phyloP scores from a whole-genome alignment of 2,329 filamentous ascomycete species.

The Pseudopithomyces maydicus region DNA sequence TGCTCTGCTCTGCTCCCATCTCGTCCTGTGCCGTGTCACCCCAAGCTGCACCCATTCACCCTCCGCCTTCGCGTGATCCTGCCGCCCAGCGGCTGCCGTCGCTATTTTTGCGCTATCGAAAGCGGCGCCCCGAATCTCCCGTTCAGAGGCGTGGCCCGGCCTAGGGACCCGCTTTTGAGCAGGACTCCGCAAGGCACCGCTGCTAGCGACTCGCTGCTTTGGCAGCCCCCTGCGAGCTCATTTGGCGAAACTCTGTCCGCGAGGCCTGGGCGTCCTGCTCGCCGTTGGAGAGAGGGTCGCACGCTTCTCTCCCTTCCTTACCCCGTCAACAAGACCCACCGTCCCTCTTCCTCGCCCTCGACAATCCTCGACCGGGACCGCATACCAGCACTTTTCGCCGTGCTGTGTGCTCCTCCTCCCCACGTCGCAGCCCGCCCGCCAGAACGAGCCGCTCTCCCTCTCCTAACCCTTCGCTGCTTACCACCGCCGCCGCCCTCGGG shows the following conservation, averaged over 20 bases:
- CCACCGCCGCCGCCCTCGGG: conserved; percentile 22
- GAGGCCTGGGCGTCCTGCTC: conserved; percentile 24
- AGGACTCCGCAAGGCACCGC: conserved; percentile 21
- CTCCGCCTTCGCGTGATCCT: conserved; percentile 1
- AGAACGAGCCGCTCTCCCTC: conserved; percentile 9
- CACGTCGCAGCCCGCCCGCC: conserved; percentile 33
- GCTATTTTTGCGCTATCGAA: conserved; percentile 37
- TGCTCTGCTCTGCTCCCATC: background rate
- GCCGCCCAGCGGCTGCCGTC: conserved; percentile 1
- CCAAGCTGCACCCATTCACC: background rate
- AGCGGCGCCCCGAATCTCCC: conserved; percentile 17
- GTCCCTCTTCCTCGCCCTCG: conserved; percentile 29
- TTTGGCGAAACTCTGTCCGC: conserved; percentile 20
- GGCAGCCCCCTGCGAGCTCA: conserved; percentile 15
- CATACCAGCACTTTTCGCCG: conserved; percentile 24
- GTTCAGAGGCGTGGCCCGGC: conserved; percentile 15
- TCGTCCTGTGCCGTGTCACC: background rate
- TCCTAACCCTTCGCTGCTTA: conserved; percentile 18
- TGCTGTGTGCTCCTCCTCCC: conserved; percentile 41
- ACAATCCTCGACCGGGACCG: conserved; percentile 45
- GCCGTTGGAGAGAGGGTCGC: conserved; percentile 11
- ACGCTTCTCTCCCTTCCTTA: conserved; percentile 23
- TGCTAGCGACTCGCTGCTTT: conserved; percentile 24
- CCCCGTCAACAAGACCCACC: conserved; percentile 23
- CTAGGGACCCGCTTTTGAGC: conserved; percentile 20